Percentiles rank a stretch among this genome's conserved stretches.
Evolutionary conservation across 75 land plant genomes (phyloP).

Genomic region (Isoetes taiwanensis): DNA sequence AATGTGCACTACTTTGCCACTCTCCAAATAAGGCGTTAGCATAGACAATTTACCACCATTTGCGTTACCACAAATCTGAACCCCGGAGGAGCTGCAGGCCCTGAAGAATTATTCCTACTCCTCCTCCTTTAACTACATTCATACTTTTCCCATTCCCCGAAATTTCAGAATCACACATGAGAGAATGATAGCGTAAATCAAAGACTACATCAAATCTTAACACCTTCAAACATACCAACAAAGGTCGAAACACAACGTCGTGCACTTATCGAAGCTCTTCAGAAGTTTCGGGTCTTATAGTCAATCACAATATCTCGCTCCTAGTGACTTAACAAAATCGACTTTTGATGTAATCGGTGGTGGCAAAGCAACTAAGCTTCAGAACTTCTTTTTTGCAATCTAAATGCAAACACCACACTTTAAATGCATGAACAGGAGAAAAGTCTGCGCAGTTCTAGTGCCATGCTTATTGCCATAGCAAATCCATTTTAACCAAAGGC

Average conservation of each 20-base stretch:
- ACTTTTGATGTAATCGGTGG: slow-evolving; percentile 30
- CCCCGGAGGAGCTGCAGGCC: slow-evolving; percentile 30
- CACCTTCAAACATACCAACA: slow-evolving; percentile 28
- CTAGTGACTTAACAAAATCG: slow-evolving; percentile 29
- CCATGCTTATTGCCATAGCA: not conserved
- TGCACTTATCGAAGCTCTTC: slow-evolving; percentile 31
- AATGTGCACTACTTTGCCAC: slow-evolving; percentile 30
- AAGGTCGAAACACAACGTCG: slow-evolving; percentile 40
- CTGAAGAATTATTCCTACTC: slow-evolving; percentile 23
- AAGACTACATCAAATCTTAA: too few species aligned
- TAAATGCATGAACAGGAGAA: too few species aligned
- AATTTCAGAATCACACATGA: slow-evolving; percentile 9
- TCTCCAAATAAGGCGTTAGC: slow-evolving; percentile 28
- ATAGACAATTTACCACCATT: slow-evolving; percentile 22
- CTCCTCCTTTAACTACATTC: slow-evolving; percentile 37
- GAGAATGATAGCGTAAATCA: not conserved
- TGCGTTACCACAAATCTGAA: slow-evolving; percentile 14
- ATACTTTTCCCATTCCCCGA: slow-evolving; percentile 32
- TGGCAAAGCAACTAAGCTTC: slow-evolving; percentile 33
- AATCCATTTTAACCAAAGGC: not conserved
- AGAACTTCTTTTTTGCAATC: slow-evolving; percentile 36
- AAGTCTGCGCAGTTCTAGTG: not conserved
- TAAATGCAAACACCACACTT: too few species aligned
- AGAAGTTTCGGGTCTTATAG: slow-evolving; percentile 30
- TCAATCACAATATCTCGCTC: slow-evolving; percentile 45